These are phyloP conservation scores for Pleoardoris graminearum DNA, from an alignment of 2,329 filamentous ascomycete genomes.

Conservation along the genomic window DNA sequence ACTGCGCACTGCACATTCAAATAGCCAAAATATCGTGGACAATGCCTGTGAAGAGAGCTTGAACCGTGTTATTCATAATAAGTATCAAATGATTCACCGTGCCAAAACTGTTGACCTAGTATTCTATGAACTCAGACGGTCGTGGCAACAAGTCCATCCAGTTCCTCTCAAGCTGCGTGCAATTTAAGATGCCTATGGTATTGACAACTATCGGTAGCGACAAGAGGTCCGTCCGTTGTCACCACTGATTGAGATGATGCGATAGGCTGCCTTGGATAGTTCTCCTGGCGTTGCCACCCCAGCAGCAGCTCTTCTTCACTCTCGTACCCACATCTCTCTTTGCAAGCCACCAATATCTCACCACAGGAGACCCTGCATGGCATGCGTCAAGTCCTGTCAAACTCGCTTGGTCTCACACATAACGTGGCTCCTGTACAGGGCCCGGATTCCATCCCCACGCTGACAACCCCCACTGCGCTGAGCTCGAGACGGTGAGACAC, in stretches of 20 bases:
- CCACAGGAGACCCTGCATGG: constrained; percentile 45
- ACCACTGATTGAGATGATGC: constrained; percentile 5
- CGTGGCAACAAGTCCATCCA: no score
- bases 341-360: constrained; percentile 44
- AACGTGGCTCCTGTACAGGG: neutral
- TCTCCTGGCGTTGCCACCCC: neutral
- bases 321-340: constrained; percentile 11
- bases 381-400: constrained; percentile 23
- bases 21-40: no score
- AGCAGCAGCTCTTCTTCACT: constrained; percentile 20
- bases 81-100: no score
- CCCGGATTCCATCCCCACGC: neutral
- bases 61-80: no score
- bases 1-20: no score
- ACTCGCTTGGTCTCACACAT: neutral
- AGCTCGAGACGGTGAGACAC: neutral
- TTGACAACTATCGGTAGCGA: no score
- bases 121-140: no score
- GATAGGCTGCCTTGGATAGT: neutral
- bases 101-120: no score
- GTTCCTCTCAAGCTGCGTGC: no score
- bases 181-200: no score
- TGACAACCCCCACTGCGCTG: neutral
- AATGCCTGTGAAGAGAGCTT: no score
- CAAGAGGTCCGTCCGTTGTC: constrained; percentile 9